Conservation (phyloP, 768 basidiomycete species). For the Suillus subluteus region DNA sequence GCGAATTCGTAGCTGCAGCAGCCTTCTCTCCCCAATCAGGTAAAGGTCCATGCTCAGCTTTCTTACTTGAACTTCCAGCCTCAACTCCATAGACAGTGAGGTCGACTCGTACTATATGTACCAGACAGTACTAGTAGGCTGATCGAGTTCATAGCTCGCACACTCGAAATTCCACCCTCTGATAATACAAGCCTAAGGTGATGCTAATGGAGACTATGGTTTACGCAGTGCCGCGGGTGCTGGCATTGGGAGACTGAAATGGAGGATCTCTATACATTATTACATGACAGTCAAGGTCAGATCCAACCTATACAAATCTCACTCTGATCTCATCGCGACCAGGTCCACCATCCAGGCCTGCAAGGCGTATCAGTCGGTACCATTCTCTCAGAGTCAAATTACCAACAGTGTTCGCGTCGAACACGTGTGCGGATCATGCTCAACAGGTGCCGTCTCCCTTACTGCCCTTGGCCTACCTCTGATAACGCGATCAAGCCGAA, state of each 20-base stretch:
- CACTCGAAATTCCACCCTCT: slow-evolving; percentile 78
- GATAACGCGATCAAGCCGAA: slow-evolving; percentile 90
- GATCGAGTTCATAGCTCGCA: slow-evolving; percentile 78
- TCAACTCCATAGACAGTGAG: slow-evolving; percentile 58
- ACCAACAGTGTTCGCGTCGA: slow-evolving; percentile 96
- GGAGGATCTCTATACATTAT: slow-evolving; percentile 82
- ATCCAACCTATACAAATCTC: neutral
- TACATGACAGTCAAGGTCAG: slow-evolving; percentile 77
- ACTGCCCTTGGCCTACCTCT: slow-evolving; percentile 86
- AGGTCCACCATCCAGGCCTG: slow-evolving; percentile 80
- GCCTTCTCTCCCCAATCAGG: slow-evolving; percentile 83
- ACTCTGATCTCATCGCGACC: slow-evolving; percentile 6
- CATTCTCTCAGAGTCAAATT: slow-evolving; percentile 81
- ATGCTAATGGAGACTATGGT: slow-evolving; percentile 81
- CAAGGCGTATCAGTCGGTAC: slow-evolving; percentile 92
- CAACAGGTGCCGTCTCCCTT: slow-evolving; percentile 69
- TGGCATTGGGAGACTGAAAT: slow-evolving; percentile 89
- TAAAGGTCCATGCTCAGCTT: slow-evolving; percentile 61
- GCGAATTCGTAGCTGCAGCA: slow-evolving; percentile 84
- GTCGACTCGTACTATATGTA: slow-evolving; percentile 91
- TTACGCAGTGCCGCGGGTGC: slow-evolving; percentile 49
- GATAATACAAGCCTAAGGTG: slow-evolving; percentile 60
- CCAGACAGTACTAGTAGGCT: slow-evolving; percentile 82
- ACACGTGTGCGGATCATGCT: slow-evolving; percentile 73
- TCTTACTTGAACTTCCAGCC: slow-evolving; percentile 3